phyloP scores from a whole-genome alignment of 2,329 filamentous ascomycete species.

The Aspergillus thermomutatus region DNA sequence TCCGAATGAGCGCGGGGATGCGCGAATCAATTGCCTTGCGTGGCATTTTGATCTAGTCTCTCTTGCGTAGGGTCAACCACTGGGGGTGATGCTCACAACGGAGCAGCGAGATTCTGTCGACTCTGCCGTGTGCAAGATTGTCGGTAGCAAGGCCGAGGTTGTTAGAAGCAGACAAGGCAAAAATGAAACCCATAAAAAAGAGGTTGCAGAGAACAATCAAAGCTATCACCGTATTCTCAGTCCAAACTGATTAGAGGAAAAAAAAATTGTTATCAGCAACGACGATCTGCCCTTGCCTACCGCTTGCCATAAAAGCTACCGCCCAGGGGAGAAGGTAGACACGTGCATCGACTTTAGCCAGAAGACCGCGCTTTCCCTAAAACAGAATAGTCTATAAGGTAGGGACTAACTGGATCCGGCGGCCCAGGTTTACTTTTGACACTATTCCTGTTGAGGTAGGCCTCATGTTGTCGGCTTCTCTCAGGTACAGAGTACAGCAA shows the following conservation, averaged over 20 bases:
- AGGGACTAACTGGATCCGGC: background rate
- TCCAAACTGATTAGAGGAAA: conserved; percentile 10
- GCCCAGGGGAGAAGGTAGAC: conserved; percentile 7
- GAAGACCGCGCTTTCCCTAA: background rate
- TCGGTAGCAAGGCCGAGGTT: background rate
- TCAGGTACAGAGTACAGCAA: background rate
- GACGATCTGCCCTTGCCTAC: conserved; percentile 20
- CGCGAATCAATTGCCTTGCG: conserved; percentile 71
- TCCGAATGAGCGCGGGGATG: conserved; percentile 85
- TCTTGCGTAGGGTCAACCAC: background rate
- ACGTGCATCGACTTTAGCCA: background rate
- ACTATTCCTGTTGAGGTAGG: background rate
- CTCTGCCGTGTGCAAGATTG: background rate
- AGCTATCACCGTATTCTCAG: background rate
- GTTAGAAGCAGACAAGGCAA: background rate
- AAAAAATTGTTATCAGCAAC: conserved; percentile 28
- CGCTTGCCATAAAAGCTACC: conserved; percentile 15
- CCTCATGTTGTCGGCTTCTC: background rate
- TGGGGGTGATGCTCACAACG: background rate
- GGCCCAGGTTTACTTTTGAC: background rate
- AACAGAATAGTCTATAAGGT: background rate
- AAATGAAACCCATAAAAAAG: background rate
- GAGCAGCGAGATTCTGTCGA: background rate
- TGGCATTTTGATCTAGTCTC: conserved; percentile 30
- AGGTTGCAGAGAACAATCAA: background rate